These are phyloP conservation scores for Metschnikowia cubensis DNA, from an alignment of 805 yeast species.

Conservation along the genomic window DNA sequence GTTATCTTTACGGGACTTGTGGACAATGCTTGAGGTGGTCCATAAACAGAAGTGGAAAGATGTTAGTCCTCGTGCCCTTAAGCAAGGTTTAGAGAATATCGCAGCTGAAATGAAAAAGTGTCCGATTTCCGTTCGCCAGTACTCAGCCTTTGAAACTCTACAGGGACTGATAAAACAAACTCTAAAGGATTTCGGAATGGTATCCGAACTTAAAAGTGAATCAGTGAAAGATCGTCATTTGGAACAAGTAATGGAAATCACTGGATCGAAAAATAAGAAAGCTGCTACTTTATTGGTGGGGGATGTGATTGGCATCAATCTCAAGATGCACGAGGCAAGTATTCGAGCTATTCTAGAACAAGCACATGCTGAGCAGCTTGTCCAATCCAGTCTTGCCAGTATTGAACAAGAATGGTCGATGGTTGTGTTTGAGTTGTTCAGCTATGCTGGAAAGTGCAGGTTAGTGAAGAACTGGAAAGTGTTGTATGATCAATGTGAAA, in stretches of 20 bases:
- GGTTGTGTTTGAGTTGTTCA: conserved; percentile 48
- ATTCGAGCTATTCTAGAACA: conserved; percentile 50
- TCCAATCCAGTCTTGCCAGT: conserved; percentile 52
- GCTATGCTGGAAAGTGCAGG: conserved; percentile 47
- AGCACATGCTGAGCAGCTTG: conserved; percentile 69
- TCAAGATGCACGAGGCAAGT: conserved; percentile 40
- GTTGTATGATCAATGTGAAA: conserved; percentile 54
- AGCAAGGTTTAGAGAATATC: conserved; percentile 49
- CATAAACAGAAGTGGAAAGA: conserved; percentile 47
- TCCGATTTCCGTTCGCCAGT: conserved; percentile 60
- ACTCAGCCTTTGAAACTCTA: conserved; percentile 63
- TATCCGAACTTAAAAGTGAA: conserved; percentile 50
- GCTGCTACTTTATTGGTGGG: conserved; percentile 43
- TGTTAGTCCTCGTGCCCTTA: conserved; percentile 42
- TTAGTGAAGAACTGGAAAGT: conserved; percentile 67
- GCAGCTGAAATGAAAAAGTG: conserved; percentile 43
- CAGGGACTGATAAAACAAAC: conserved; percentile 42
- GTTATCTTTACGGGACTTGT: conserved; percentile 52
- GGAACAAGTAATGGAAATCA: conserved; percentile 41
- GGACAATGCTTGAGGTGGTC: conserved; percentile 43
- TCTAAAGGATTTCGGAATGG: conserved; percentile 33
- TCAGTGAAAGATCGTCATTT: conserved; percentile 67
- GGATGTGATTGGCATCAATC: conserved; percentile 57
- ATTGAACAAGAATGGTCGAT: conserved; percentile 57
- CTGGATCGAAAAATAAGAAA: conserved; percentile 22